Base-by-base conservation (phyloP, 2,329 filamentous ascomycete genomes). In the Aspergillus sp. region DNA sequence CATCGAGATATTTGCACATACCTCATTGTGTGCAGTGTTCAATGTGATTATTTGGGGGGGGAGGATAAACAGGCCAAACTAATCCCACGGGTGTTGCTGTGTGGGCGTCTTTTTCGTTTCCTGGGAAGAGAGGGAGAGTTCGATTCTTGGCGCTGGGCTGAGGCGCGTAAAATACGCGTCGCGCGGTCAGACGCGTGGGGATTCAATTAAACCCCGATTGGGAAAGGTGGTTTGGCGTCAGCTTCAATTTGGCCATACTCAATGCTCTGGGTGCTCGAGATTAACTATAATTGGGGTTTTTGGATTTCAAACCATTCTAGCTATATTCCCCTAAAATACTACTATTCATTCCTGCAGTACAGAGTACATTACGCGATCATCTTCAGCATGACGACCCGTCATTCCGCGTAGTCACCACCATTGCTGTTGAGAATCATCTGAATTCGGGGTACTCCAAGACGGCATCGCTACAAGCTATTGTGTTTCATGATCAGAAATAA, bases 141-240 rank as follows among this genome's bases (percentile, higher is more conserved):
- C n/a, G 50, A 55, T 45, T 46, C 29, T 32, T 51, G 36, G 32
- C 51, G 24, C 12, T 7, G 51, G 53, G 51, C 36, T 46, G 56
- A 55, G 47, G 47, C 58, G 49, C 62, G 61, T 57, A 58, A 20
- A 12, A 59, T 51, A 32, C 63, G 63, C 67, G 65, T 67, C 50
- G 49, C 22, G 46, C 56, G 62, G 65, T 62, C 55, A 49, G 55
- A 53, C 42, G 65, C 71, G 71, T 67, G 61, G 63, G 52, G 20
- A 54, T 69, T 66, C 71, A 75, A 75, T 77, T 77, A 71, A 74
- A 55, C 58, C 69, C 65, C 36, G 50, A 65, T 70, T 58, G 31
- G 70, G 72, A 67, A 65, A 64, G 18, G 39, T 24, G 18, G 22
- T 42, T n/a, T 36, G 12, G 14, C 16, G 45, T 4, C 6, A 47